These are phyloP conservation scores for Aspergillus japonicus DNA, from an alignment of 2,329 filamentous ascomycete genomes.

Conservation along the genomic window DNA sequence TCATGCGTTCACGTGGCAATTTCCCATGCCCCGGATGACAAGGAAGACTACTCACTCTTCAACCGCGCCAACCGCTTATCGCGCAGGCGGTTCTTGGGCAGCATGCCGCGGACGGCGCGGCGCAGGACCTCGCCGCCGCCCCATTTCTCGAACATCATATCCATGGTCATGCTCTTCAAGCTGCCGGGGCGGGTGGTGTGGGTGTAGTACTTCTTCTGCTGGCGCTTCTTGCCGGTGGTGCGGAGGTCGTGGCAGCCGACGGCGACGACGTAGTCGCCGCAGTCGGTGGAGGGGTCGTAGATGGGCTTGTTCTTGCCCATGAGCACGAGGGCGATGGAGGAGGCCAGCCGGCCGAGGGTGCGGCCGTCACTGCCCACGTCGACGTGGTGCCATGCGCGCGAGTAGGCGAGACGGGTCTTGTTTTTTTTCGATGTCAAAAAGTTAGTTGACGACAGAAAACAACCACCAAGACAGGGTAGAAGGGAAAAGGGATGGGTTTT, in stretches of 20 bases:
- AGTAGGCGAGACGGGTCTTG: slow-evolving; percentile 94
- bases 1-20: too few species aligned
- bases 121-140: slow-evolving; percentile 88
- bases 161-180: slow-evolving; percentile 88
- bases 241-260: slow-evolving; percentile 83
- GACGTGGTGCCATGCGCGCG: slow-evolving; percentile 92
- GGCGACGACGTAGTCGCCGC: slow-evolving; percentile 97
- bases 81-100: slow-evolving; percentile 92
- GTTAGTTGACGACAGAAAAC: not conserved
- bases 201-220: slow-evolving; percentile 93
- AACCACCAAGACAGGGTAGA: not conserved
- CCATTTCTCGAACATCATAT: slow-evolving; percentile 88
- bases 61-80: slow-evolving; percentile 83
- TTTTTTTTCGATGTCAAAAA: not conserved
- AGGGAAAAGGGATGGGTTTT: not conserved
- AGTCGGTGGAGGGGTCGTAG: slow-evolving; percentile 95
- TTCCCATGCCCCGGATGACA: too few species aligned
- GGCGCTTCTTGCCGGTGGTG: slow-evolving; percentile 86
- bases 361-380: slow-evolving; percentile 68
- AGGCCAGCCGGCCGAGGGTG: slow-evolving; percentile 85
- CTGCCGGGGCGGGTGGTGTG: slow-evolving; percentile 89
- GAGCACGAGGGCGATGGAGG: slow-evolving; percentile 77
- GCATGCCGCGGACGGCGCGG: slow-evolving; percentile 92
- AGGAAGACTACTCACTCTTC: slow-evolving; percentile 59
- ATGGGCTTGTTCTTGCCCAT: slow-evolving; percentile 99